A percentile compares a stretch with the other conserved stretches of the same genome.
Evolutionary conservation across 306 rosid species (phyloP).

Genomic region (Vigna reflexopilosa): DNA sequence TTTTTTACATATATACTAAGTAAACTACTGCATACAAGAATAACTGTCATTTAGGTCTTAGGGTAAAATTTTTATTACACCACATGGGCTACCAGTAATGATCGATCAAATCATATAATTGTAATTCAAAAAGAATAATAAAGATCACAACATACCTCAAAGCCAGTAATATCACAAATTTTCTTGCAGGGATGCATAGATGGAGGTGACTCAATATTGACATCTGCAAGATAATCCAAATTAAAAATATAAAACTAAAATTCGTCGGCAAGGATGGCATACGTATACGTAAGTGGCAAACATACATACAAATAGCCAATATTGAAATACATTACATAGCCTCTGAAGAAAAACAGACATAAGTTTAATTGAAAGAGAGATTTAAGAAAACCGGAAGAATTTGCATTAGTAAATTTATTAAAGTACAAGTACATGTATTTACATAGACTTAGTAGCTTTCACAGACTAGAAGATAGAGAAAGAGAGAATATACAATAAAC

Average conservation of each 20-base stretch:
- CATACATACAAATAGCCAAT: not conserved
- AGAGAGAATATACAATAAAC: no score
- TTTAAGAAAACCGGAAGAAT: no score
- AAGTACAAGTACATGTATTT: no score
- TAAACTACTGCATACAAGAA: slow-evolving; percentile 15
- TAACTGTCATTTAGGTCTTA: not conserved
- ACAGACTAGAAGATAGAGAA: no score
- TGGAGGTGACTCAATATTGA: slow-evolving; percentile 86
- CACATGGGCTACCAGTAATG: not conserved
- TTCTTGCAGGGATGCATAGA: slow-evolving; percentile 92
- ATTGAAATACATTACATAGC: slow-evolving; percentile 26
- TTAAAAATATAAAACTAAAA: slow-evolving; percentile 19
- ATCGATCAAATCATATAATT: not conserved
- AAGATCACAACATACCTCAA: slow-evolving; percentile 63
- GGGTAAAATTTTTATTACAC: not conserved
- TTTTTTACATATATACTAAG: slow-evolving; percentile 1
- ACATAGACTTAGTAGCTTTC: no score
- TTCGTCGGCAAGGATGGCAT: not conserved
- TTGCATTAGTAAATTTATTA: no score
- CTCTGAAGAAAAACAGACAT: not conserved
- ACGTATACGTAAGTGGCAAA: slow-evolving; percentile 8
- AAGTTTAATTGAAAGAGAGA: no score
- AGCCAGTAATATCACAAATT: slow-evolving; percentile 92
- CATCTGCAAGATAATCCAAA: slow-evolving; percentile 61
- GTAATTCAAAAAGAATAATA: slow-evolving; percentile 10